phyloP scores from a whole-genome alignment of 768 basidiomycete species.

The Clitopilus hobsonii region DNA sequence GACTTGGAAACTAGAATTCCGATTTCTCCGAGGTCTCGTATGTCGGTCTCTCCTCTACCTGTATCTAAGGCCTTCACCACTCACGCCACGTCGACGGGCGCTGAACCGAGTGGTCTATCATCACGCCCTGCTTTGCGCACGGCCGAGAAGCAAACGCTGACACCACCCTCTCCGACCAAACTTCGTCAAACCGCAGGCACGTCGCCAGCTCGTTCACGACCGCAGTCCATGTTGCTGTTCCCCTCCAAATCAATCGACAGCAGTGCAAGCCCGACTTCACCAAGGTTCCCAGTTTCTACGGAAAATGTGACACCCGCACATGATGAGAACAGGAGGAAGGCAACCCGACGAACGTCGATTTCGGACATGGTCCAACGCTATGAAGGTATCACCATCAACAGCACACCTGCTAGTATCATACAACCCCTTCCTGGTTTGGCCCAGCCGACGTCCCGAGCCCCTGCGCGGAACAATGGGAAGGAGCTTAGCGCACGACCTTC shows the following conservation, averaged over 20 bases:
- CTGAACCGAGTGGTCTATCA: not conserved
- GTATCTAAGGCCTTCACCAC: not conserved
- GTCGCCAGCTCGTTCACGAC: conserved; percentile 49
- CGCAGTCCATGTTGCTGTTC: conserved; percentile 79
- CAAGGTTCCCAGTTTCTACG: conserved; percentile 15
- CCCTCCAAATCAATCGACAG: conserved; percentile 48
- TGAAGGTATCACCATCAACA: conserved; percentile 42
- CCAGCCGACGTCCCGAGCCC: not conserved
- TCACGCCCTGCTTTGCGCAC: not conserved
- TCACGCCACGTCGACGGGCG: not conserved
- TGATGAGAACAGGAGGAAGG: conserved; percentile 34
- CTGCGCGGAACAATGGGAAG: not conserved
- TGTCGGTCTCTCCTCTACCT: not conserved
- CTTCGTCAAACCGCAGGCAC: conserved; percentile 19
- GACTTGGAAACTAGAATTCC: conserved; percentile 11
- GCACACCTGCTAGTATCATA: not conserved
- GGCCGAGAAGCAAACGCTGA: conserved; percentile 2
- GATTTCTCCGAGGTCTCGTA: not conserved
- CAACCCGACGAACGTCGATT: conserved; percentile 67
- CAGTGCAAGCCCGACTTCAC: not conserved
- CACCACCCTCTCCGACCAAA: not conserved
- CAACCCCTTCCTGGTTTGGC: not conserved
- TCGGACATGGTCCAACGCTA: conserved; percentile 83
- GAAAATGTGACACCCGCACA: conserved; percentile 10
- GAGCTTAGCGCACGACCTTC: not conserved